Evolutionary conservation across 441 rosid species (phyloP).

Genomic region (Corymbia citriodora): DNA sequence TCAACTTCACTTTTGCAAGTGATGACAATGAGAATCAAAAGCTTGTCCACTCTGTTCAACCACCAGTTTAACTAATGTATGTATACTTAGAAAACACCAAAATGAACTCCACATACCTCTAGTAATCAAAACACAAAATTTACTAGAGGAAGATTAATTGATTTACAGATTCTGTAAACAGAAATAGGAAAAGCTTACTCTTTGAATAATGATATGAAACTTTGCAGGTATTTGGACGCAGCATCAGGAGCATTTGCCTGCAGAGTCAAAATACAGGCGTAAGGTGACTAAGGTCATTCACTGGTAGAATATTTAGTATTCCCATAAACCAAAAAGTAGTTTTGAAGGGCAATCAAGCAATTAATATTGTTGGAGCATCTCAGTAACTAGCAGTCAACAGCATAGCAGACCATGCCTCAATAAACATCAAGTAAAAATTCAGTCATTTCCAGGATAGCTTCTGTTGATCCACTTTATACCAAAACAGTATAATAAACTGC

Average conservation of each 20-base stretch:
- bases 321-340: neutral
- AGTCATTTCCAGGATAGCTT: neutral
- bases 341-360: neutral
- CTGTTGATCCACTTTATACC: neutral
- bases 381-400: neutral
- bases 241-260: constrained; percentile 35
- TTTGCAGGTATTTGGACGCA: constrained; percentile 30
- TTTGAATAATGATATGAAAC: constrained; percentile 32
- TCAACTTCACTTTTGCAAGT: neutral
- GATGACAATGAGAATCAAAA: neutral
- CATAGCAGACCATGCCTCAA: neutral
- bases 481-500: neutral
- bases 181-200: constrained; percentile 19
- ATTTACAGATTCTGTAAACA: neutral
- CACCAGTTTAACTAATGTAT: neutral
- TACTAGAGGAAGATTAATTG: neutral
- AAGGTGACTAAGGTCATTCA: neutral
- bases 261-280: neutral
- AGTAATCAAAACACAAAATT: neutral
- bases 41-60: neutral
- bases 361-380: neutral
- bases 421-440: neutral
- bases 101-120: neutral
- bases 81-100: neutral
- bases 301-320: neutral